Evolutionary conservation across 805 yeast species (phyloP).

Genomic region (Schwanniomyces yamadae): DNA sequence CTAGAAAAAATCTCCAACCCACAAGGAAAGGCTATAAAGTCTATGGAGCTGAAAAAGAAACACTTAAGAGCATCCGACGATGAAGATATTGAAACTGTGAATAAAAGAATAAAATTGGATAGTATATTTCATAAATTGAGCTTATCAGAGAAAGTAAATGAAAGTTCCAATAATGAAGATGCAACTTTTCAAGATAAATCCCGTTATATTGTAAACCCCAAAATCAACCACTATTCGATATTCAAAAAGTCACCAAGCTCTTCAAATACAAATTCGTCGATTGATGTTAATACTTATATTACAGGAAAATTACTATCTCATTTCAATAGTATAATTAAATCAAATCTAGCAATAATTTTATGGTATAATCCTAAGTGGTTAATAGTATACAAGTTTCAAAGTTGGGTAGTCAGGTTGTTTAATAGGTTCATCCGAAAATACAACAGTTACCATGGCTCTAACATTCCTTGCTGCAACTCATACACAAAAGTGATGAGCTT

Average conservation of each 20-base stretch:
- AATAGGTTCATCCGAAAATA: slow-evolving; percentile 32
- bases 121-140: slow-evolving; percentile 23
- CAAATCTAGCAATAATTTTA: slow-evolving; percentile 19
- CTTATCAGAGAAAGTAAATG: slow-evolving; percentile 13
- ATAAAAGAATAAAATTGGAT: slow-evolving; percentile 32
- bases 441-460: slow-evolving; percentile 16
- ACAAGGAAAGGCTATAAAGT: too few relatives aligned
- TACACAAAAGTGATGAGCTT: slow-evolving; percentile 25
- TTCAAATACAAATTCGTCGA: not conserved
- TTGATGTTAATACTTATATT: slow-evolving; percentile 17
- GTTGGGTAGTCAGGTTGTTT: slow-evolving; percentile 37
- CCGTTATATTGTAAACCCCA: slow-evolving; percentile 13
- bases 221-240: slow-evolving; percentile 10
- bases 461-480: slow-evolving; percentile 17
- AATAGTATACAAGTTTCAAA: slow-evolving; percentile 28
- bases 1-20: too few relatives aligned
- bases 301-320: slow-evolving; percentile 23
- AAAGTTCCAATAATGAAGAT: not conserved
- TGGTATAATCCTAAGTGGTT: slow-evolving; percentile 27
- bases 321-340: slow-evolving; percentile 17
- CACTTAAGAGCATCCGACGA: slow-evolving; percentile 9
- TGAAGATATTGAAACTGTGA: slow-evolving; percentile 8
- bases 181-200: not conserved
- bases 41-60: slow-evolving; percentile 5
- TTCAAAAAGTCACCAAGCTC: slow-evolving; percentile 8